Evolutionary conservation across 2,329 filamentous ascomycete genomes (phyloP).

Genomic region (Aspergillus oerlinghausenensis): DNA sequence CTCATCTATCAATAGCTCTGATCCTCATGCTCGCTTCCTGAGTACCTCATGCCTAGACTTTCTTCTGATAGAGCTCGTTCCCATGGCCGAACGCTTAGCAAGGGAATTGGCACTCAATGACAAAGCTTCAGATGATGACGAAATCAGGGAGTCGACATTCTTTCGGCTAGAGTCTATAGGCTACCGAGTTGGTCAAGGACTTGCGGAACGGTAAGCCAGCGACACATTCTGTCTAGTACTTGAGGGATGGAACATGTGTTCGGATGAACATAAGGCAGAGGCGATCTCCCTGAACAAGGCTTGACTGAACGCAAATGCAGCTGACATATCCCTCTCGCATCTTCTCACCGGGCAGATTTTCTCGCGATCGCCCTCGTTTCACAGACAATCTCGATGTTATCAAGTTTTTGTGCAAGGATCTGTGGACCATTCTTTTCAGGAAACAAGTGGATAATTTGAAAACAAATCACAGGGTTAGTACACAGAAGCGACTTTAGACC

Average conservation of each 20-base stretch:
- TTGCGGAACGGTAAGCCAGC: constrained; percentile 70
- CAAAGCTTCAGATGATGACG: constrained; percentile 51
- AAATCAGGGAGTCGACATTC: constrained; percentile 78
- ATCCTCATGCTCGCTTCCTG: constrained; percentile 72
- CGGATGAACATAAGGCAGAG: not conserved
- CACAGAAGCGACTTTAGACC: not conserved
- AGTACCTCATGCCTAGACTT: constrained; percentile 86
- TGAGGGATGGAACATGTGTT: not conserved
- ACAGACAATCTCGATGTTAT: constrained; percentile 91
- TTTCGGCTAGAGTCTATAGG: constrained; percentile 78
- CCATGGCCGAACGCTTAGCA: constrained; percentile 82
- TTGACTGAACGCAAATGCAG: not conserved
- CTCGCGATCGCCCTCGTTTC: constrained; percentile 72
- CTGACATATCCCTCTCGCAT: not conserved
- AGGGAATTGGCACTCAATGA: constrained; percentile 54
- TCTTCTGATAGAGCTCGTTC: constrained; percentile 92
- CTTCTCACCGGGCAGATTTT: constrained; percentile 28
- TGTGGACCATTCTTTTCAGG: constrained; percentile 89
- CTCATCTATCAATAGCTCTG: constrained; percentile 65
- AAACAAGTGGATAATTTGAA: constrained; percentile 99
- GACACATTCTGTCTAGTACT: not conserved
- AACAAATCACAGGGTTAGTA: constrained; percentile 80
- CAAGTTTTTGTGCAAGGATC: constrained; percentile 97
- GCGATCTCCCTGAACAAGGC: not conserved
- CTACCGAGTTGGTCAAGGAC: constrained; percentile 85